These are phyloP conservation scores for Trematosphaeria pertusa DNA, from an alignment of 2,329 filamentous ascomycete species.

Conservation along the genomic window DNA sequence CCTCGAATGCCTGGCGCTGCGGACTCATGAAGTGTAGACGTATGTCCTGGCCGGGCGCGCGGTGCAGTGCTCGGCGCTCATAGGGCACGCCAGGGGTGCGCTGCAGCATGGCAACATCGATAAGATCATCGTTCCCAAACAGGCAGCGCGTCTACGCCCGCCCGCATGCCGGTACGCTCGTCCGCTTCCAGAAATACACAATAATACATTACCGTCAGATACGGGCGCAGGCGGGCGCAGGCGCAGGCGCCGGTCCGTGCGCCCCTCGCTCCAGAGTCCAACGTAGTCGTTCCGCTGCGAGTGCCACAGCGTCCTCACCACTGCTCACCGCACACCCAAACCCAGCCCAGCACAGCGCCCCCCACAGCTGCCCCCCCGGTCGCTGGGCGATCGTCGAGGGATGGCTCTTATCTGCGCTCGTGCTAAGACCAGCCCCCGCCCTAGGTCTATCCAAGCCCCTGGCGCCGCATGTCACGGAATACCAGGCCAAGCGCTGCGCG, in stretches of 20 bases:
- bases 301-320: constrained; percentile 13
- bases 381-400: constrained; percentile 7
- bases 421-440: constrained; percentile 8
- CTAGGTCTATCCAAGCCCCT: constrained; percentile 40
- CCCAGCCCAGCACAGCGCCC: constrained; percentile 33
- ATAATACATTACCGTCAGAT: constrained; percentile 15
- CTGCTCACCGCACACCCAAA: constrained; percentile 17
- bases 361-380: constrained; percentile 22
- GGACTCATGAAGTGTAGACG: not conserved
- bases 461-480: constrained; percentile 42
- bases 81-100: constrained; percentile 1
- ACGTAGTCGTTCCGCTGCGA: constrained; percentile 4
- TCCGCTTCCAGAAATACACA: too few relatives aligned
- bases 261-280: not conserved
- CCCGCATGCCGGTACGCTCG: too few relatives aligned
- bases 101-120: constrained; percentile 8
- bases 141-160: constrained; percentile 8
- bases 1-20: too few relatives aligned
- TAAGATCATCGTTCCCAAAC: constrained; percentile 11
- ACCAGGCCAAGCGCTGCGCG: constrained; percentile 15
- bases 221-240: constrained; percentile 1
- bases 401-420: constrained; percentile 14
- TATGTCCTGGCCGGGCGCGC: not conserved
- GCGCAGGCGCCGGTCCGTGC: constrained; percentile 4
- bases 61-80: not conserved